phyloP scores from a whole-genome alignment of 768 basidiomycete genomes.

The Panaeolus cyanescens region DNA sequence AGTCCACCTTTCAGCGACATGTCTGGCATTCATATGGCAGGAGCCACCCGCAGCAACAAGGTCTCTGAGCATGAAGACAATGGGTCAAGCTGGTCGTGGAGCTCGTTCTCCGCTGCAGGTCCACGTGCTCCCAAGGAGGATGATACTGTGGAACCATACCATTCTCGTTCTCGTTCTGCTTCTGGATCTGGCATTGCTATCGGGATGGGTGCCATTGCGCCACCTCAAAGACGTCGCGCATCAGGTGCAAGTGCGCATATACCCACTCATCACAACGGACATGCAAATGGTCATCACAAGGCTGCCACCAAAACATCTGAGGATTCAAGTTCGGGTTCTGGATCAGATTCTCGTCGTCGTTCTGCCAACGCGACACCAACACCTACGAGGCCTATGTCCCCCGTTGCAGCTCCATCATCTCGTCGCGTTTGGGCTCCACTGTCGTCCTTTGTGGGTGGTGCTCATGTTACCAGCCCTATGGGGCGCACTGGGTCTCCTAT shows the following conservation, averaged over 20 bases:
- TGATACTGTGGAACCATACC: not conserved
- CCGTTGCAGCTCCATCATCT: conserved; percentile 4
- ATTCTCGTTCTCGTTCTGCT: not conserved
- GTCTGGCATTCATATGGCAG: conserved; percentile 11
- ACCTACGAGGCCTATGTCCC: not conserved
- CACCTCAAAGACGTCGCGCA: conserved; percentile 7
- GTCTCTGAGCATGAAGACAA: not conserved
- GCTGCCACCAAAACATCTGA: not conserved
- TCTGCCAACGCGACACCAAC: not conserved
- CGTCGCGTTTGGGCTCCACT: not conserved
- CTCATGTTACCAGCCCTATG: not conserved
- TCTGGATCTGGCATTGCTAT: not conserved
- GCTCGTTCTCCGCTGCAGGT: conserved; percentile 10
- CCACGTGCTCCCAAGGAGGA: not conserved
- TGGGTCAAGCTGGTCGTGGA: conserved; percentile 19
- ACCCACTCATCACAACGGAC: not conserved
- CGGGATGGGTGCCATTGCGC: conserved; percentile 3
- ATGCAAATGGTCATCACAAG: not conserved
- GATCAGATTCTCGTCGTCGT: not conserved
- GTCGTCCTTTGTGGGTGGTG: not conserved
- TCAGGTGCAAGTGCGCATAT: not conserved
- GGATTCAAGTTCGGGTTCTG: not conserved
- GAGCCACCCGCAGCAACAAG: not conserved
- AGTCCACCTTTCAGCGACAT: conserved; percentile 34
- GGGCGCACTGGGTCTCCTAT: not conserved